Base-by-base conservation (phyloP, 1,284 basidiomycete species). In the Trametes versicolor region DNA sequence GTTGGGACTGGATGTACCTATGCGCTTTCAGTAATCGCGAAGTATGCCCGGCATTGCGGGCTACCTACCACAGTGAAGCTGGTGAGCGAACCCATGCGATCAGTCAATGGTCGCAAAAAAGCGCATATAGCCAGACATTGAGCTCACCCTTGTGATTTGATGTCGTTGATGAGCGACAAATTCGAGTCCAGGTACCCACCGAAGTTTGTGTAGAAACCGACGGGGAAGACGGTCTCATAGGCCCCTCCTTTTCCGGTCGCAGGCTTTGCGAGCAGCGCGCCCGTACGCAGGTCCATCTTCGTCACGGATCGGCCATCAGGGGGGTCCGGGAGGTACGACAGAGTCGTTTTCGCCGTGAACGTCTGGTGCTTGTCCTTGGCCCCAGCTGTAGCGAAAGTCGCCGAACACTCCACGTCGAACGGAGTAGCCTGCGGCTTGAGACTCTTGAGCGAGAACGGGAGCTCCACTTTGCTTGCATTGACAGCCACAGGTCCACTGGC, bases 151-250 rank as follows among this genome's bases (percentile, higher is more conserved):
- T 87, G 84, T 1, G 78, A 74, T 62, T 85, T 86, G 69, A 92
- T 76, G 55, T 84, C 82, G 54, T 89, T 82, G 25, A 90, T 75
- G 21, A 86, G 74, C 0, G 85, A 83, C 25, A 90, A 71, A 74
- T 92, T 87, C 9, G 76, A 70, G 2, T 81, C 81, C 52, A 93
- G 74, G 70, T 91, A 92, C 4, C 78, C 78, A 58, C 82, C 82
- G 64, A 91, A 93, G 47, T 81, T 78, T 0, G 91, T 92, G 72
- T 92, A 93, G 73, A 90, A 93, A 2, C 92, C 92, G 58, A 92
- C 83, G 0, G 91, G 89, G 58, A 92, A 85, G 0, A 93, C 80
- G 0, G 87, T 82, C 45, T 83, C 81, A 72, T 87, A 92, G 6
- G 73, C 71, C 1, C 85, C 85, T 7, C 79, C 80, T 53, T 78